phyloP scores from a whole-genome alignment of 768 basidiomycete genomes.

The Rhodotorula sphaerocarpa region DNA sequence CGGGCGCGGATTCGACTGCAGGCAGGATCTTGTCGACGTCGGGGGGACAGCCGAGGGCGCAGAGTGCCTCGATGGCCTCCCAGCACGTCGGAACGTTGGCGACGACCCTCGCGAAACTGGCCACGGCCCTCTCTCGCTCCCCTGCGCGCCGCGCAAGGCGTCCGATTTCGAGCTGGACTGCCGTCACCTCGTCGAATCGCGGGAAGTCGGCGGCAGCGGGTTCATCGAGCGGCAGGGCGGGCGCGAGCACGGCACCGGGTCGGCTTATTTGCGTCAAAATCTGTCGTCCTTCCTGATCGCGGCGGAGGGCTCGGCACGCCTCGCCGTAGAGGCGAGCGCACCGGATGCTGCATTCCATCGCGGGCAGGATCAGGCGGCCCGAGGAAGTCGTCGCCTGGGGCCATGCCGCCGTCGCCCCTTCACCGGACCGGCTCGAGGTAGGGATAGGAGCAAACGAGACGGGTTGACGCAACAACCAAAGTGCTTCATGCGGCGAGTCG shows the following conservation, averaged over 20 bases:
- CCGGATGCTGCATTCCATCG: slow-evolving; percentile 58
- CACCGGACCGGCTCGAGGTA: no score
- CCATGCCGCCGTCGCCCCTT: not conserved
- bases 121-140: slow-evolving; percentile 61
- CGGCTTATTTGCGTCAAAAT: slow-evolving; percentile 34
- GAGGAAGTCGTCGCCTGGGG: not conserved
- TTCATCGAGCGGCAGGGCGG: slow-evolving; percentile 5
- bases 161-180: slow-evolving; percentile 69
- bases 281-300: slow-evolving; percentile 60
- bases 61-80: slow-evolving; percentile 88
- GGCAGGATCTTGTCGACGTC: slow-evolving; percentile 19
- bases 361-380: slow-evolving; percentile 47
- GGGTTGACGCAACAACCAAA: slow-evolving; percentile 52
- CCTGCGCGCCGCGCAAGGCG: slow-evolving; percentile 70
- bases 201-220: not conserved
- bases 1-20: no score
- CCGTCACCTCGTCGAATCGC: slow-evolving; percentile 35
- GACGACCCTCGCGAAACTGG: slow-evolving; percentile 65
- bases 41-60: slow-evolving; percentile 57
- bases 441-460: slow-evolving; percentile 6
- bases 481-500: slow-evolving; percentile 65
- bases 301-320: slow-evolving; percentile 63
- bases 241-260: slow-evolving; percentile 56
- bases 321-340: slow-evolving; percentile 72
- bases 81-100: slow-evolving; percentile 68